Evolutionary conservation across 345 rosid species (phyloP).

Genomic region (Salix dunnii): DNA sequence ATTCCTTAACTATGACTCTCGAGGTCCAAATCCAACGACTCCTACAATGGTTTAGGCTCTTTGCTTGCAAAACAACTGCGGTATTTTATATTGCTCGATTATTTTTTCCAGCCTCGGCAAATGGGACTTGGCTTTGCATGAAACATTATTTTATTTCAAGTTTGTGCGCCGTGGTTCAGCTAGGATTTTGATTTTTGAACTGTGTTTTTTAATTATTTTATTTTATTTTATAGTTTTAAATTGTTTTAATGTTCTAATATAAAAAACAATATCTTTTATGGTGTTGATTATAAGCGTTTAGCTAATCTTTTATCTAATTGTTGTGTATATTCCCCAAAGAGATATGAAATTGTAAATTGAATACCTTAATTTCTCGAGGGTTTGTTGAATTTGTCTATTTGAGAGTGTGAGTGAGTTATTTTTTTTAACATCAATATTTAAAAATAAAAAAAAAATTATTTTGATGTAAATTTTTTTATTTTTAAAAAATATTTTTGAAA

Average conservation of each 20-base stretch:
- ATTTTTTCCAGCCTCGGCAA: not conserved
- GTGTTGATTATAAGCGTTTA: not conserved
- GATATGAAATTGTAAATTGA: slow-evolving; percentile 17
- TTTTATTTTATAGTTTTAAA: too few relatives aligned
- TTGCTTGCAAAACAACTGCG: not conserved
- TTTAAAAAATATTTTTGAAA: too few relatives aligned
- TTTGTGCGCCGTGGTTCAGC: not conserved
- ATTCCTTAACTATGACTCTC: not conserved
- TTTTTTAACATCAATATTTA: too few relatives aligned
- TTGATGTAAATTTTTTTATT: too few relatives aligned
- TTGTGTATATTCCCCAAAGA: not conserved
- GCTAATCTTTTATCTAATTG: not conserved
- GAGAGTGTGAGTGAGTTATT: too few relatives aligned
- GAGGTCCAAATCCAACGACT: not conserved
- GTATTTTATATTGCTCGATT: not conserved
- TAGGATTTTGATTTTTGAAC: too few relatives aligned
- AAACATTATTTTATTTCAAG: not conserved
- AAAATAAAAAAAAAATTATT: too few relatives aligned
- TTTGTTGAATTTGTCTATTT: slow-evolving; percentile 15
- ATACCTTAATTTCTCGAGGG: slow-evolving; percentile 10
- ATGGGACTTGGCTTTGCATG: not conserved
- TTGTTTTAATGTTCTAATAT: too few relatives aligned
- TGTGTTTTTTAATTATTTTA: too few relatives aligned
- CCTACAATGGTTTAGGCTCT: not conserved
- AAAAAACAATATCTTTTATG: too few relatives aligned